Percentiles rank a stretch among this genome's conserved stretches.
Evolutionary conservation across 371 early-diverging fungal species (phyloP).

Genomic region (Rhizopus stolonifer): DNA sequence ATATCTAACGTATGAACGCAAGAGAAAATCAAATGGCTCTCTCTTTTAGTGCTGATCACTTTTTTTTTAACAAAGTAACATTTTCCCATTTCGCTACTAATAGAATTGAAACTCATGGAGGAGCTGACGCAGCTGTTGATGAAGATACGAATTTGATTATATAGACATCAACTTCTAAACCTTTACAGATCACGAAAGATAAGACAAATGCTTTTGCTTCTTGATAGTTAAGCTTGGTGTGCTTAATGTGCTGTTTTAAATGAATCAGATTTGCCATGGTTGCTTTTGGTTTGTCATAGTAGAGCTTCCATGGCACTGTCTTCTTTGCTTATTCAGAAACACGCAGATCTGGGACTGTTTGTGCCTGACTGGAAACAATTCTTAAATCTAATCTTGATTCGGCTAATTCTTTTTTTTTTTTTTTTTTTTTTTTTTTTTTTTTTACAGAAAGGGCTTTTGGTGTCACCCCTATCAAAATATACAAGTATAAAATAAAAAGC

Average conservation of each 20-base stretch:
- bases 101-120: too few relatives aligned
- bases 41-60: too few relatives aligned
- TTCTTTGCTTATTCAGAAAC: slow-evolving; percentile 1
- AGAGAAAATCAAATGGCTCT: too few relatives aligned
- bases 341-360: neutral
- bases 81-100: too few relatives aligned
- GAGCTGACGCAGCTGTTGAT: too few relatives aligned
- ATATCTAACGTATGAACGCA: too few relatives aligned
- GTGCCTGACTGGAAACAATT: neutral
- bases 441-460: too few relatives aligned
- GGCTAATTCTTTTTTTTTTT: too few relatives aligned
- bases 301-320: neutral
- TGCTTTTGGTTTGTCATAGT: neutral
- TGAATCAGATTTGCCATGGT: neutral
- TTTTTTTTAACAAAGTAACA: slow-evolving; percentile 5
- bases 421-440: too few relatives aligned
- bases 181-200: slow-evolving; percentile 6
- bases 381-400: neutral
- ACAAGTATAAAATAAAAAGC: too few relatives aligned
- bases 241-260: neutral
- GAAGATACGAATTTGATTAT: neutral
- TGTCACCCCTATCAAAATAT: too few relatives aligned
- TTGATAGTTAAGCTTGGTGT: neutral
- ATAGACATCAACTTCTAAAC: slow-evolving; percentile 5
- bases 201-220: neutral